phyloP scores from a whole-genome alignment of 495 filamentous ascomycete species.

The Penicillium herquei region DNA sequence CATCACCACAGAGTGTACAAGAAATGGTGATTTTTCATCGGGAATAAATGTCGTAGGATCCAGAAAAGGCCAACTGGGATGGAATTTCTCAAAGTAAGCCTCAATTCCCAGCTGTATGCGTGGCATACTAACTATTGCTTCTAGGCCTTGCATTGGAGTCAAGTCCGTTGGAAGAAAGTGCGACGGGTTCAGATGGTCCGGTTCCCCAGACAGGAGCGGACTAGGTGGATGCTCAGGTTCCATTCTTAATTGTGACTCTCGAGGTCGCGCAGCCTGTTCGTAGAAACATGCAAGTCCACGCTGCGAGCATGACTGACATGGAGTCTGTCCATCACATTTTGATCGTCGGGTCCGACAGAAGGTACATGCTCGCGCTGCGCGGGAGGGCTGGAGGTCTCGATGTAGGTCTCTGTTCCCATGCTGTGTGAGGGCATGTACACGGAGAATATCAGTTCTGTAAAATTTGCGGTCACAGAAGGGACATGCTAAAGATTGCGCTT shows the following conservation, averaged over 20 bases:
- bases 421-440: not conserved
- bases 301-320: slow-evolving; percentile 3
- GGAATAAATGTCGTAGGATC: slow-evolving; percentile 20
- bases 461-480: slow-evolving; percentile 3
- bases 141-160: not conserved
- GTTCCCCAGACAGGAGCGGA: not conserved
- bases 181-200: not conserved
- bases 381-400: not conserved
- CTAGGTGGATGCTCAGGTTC: not conserved
- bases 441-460: slow-evolving; percentile 2
- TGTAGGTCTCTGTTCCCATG: slow-evolving; percentile 1
- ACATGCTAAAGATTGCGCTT: slow-evolving; percentile 1
- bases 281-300: no score
- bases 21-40: slow-evolving; percentile 6
- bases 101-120: slow-evolving; percentile 1
- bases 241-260: no score
- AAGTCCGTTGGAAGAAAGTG: not conserved
- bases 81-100: slow-evolving; percentile 19
- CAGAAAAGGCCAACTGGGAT: slow-evolving; percentile 14
- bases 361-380: slow-evolving; percentile 5
- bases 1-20: slow-evolving; percentile 7
- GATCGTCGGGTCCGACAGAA: slow-evolving; percentile 10
- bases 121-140: not conserved
- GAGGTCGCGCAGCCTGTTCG: no score
- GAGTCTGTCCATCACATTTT: slow-evolving; percentile 8